Conservation (phyloP, 352 stramenopile species). For the Globisporangium spinosum region DNA sequence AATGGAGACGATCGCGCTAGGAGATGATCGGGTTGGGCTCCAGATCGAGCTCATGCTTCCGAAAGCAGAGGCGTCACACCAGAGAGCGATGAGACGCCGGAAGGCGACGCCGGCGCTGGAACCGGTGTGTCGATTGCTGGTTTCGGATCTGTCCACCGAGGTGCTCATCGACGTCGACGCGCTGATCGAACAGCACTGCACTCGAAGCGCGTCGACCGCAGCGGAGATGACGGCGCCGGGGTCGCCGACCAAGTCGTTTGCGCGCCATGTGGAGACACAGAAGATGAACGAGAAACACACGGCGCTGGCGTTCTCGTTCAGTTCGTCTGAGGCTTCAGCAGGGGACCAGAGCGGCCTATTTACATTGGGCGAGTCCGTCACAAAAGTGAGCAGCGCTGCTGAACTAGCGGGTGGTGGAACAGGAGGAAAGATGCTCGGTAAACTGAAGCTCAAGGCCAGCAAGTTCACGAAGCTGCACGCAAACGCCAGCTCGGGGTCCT, state of each 20-base stretch:
- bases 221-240: slow-evolving; percentile 33
- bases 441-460: slow-evolving; percentile 38
- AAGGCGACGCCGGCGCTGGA: slow-evolving; percentile 21
- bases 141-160: slow-evolving; percentile 49
- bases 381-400: slow-evolving; percentile 12
- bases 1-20: slow-evolving; percentile 41
- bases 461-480: slow-evolving; percentile 69
- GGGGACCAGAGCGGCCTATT: slow-evolving; percentile 14
- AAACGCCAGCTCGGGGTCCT: slow-evolving; percentile 45
- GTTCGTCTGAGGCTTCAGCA: neutral
- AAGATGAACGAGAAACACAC: slow-evolving; percentile 33
- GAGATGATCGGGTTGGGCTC: slow-evolving; percentile 39
- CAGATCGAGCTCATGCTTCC: slow-evolving; percentile 59
- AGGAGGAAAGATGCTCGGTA: slow-evolving; percentile 10
- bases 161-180: slow-evolving; percentile 59
- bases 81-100: slow-evolving; percentile 5
- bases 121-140: slow-evolving; percentile 34
- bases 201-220: slow-evolving; percentile 27
- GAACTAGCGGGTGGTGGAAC: neutral
- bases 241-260: slow-evolving; percentile 31
- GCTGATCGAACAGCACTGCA: slow-evolving; percentile 40
- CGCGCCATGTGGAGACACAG: slow-evolving; percentile 24
- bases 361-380: neutral
- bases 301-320: slow-evolving; percentile 31
- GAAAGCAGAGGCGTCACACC: neutral